These are phyloP conservation scores for Epicoccum sorghinum DNA, from an alignment of 2,329 filamentous ascomycete genomes.

Conservation along the genomic window DNA sequence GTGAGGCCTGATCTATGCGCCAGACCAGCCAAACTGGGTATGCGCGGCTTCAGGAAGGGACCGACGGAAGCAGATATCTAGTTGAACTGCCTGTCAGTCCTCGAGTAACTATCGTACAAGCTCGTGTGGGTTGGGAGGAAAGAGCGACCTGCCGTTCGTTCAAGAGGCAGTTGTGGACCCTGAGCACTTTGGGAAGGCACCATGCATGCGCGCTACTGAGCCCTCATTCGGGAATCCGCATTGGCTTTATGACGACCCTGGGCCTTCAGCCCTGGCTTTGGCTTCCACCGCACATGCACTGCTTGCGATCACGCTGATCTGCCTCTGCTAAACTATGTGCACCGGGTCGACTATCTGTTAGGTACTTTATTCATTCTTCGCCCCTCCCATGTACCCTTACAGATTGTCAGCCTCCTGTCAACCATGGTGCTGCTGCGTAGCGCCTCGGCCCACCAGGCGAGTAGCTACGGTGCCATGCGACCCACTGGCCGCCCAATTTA, in stretches of 20 bases:
- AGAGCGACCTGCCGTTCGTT: conserved; percentile 11
- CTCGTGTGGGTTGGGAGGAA: conserved; percentile 10
- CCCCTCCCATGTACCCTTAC: background rate
- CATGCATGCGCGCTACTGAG: conserved; percentile 18
- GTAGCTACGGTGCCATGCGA: conserved; percentile 12
- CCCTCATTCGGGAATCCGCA: conserved; percentile 15
- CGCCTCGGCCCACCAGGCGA: conserved; percentile 18
- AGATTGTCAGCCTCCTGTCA: conserved; percentile 19
- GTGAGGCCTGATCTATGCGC: conserved; percentile 20
- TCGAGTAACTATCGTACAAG: conserved; percentile 2
- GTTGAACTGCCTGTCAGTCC: conserved; percentile 13
- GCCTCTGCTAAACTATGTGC: background rate
- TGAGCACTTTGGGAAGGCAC: conserved; percentile 18
- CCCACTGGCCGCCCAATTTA: conserved; percentile 26
- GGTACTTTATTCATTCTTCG: conserved; percentile 4
- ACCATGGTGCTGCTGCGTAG: background rate
- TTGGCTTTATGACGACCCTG: conserved; percentile 9
- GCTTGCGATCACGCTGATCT: conserved; percentile 13
- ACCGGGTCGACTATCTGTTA: background rate
- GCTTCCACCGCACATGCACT: conserved; percentile 11
- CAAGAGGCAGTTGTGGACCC: conserved; percentile 18
- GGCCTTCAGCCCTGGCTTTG: background rate
- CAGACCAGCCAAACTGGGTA: conserved; percentile 11
- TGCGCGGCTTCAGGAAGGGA: conserved; percentile 15
- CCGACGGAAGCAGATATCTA: conserved; percentile 14